Conservation (phyloP, 495 filamentous ascomycete species). For the Neurospora tetrasperma region DNA sequence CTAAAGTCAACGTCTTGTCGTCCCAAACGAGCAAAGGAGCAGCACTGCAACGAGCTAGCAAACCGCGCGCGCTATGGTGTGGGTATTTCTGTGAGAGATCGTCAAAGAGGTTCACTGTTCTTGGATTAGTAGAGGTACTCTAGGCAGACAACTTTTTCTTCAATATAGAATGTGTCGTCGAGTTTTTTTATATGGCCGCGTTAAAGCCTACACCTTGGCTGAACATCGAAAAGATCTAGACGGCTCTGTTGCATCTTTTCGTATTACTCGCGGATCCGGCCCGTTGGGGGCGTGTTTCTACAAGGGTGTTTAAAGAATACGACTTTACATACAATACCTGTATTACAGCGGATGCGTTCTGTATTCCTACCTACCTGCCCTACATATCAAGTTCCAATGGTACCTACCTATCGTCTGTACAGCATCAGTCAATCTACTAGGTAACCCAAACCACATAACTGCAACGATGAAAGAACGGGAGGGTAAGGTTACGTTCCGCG, state of each 20-base stretch:
- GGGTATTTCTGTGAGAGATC: background rate
- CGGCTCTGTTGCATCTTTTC: no score
- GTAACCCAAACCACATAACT: background rate
- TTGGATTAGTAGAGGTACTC: background rate
- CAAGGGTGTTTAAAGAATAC: background rate
- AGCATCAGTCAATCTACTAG: background rate
- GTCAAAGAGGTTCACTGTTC: background rate
- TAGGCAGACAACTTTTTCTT: background rate
- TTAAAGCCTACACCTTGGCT: background rate
- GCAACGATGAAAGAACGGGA: background rate
- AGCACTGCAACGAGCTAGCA: background rate
- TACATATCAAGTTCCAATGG: background rate
- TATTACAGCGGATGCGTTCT: background rate
- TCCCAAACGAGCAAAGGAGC: background rate
- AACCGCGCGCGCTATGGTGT: background rate
- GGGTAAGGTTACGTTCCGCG: background rate
- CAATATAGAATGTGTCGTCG: background rate
- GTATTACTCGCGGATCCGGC: background rate
- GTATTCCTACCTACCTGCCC: no score
- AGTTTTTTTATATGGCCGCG: background rate
- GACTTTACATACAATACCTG: background rate
- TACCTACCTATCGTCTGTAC: background rate
- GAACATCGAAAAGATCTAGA: background rate
- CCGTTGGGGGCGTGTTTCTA: background rate
- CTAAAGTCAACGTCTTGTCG: background rate